Evolutionary conservation across 192 early-diverging fungal genomes (phyloP).

Genomic region (Rhizophlyctis rosea): DNA sequence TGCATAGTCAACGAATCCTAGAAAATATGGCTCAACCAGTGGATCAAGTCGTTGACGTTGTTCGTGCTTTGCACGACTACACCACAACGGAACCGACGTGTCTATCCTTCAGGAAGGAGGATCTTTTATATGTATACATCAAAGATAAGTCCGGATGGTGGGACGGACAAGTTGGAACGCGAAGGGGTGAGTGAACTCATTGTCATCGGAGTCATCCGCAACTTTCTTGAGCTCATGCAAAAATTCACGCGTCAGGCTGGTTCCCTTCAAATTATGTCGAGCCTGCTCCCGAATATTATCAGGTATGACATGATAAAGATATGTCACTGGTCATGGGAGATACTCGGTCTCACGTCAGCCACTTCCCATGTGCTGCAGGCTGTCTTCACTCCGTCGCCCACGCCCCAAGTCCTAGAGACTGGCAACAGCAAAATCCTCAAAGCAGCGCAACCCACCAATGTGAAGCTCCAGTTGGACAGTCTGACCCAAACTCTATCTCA

Average conservation of each 20-base stretch:
- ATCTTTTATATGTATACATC: slow-evolving; percentile 39
- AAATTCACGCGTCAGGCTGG: too few relatives aligned
- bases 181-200: slow-evolving; percentile 20
- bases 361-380: too few relatives aligned
- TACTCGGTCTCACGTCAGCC: too few relatives aligned
- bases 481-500: slow-evolving; percentile 15
- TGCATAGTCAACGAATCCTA: too few relatives aligned
- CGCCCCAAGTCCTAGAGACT: too few relatives aligned
- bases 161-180: slow-evolving; percentile 32
- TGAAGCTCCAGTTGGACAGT: too few relatives aligned
- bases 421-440: too few relatives aligned
- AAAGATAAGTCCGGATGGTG: slow-evolving; percentile 44
- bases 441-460: too few relatives aligned
- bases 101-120: slow-evolving; percentile 39
- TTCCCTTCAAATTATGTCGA: slow-evolving; percentile 57
- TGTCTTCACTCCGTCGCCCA: too few relatives aligned
- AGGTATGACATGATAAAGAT: slow-evolving; percentile 11
- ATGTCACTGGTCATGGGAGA: slow-evolving; percentile 3
- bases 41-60: slow-evolving; percentile 30
- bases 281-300: slow-evolving; percentile 14
- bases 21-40: too few relatives aligned
- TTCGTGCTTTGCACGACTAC: slow-evolving; percentile 42
- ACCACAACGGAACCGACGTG: slow-evolving; percentile 23
- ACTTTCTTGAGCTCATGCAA: not conserved
- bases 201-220: not conserved